Evolutionary conservation across 345 rosid genomes (phyloP).

Genomic region (Raphanus raphanistrum): DNA sequence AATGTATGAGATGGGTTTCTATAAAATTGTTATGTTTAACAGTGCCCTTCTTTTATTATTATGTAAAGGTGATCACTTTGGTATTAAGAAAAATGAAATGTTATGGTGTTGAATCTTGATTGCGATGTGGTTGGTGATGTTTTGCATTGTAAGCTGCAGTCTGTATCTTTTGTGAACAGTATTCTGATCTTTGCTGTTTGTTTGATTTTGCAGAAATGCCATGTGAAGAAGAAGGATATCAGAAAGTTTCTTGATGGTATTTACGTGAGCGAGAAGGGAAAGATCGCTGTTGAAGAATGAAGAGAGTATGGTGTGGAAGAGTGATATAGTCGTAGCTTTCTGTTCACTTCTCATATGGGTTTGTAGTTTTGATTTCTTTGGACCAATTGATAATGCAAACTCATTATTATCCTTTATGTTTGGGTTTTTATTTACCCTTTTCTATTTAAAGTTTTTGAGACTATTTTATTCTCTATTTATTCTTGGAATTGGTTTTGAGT

Average conservation of each 20-base stretch:
- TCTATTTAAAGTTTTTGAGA: conserved; percentile 6
- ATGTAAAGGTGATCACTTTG: not conserved
- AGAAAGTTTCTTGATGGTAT: conserved; percentile 69
- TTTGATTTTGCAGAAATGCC: conserved; percentile 53
- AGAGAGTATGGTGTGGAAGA: not conserved
- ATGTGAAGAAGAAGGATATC: conserved; percentile 67
- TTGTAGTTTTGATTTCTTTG: conserved; percentile 15
- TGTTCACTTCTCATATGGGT: not conserved
- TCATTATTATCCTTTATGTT: not conserved
- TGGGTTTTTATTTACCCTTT: not conserved
- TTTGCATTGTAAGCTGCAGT: not conserved
- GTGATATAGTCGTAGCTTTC: conserved; percentile 22
- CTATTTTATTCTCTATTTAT: not conserved
- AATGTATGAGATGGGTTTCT: not conserved
- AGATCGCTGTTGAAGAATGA: conserved; percentile 49
- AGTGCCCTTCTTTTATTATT: too few species aligned
- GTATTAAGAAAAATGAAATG: not conserved
- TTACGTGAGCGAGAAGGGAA: conserved; percentile 61
- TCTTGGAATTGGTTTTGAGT: not conserved
- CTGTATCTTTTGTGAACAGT: not conserved
- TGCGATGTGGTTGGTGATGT: not conserved
- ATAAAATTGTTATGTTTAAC: not conserved
- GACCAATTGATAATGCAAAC: conserved; percentile 10
- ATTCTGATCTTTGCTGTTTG: not conserved
- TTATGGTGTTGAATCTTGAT: not conserved